Conservation (phyloP, 2,329 filamentous ascomycete species). For the Microdochium trichocladiopsis region DNA sequence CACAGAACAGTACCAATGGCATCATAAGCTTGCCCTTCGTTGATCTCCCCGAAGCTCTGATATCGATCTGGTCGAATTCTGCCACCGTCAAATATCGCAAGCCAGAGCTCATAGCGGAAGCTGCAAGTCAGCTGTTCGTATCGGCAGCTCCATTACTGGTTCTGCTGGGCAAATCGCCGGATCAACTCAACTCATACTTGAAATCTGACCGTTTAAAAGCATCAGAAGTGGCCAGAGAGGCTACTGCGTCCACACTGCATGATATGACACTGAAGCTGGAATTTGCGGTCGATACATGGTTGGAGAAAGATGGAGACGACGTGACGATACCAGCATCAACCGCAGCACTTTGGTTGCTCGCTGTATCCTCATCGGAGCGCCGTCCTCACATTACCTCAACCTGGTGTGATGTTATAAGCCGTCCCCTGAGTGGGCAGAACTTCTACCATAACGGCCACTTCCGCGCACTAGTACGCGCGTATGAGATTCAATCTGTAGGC, state of each 20-base stretch:
- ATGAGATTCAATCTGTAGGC: constrained; percentile 27
- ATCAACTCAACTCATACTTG: background rate
- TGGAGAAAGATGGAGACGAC: constrained; percentile 42
- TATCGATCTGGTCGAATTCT: constrained; percentile 25
- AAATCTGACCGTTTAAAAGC: background rate
- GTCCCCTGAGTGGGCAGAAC: constrained; percentile 21
- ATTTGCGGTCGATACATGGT: constrained; percentile 33
- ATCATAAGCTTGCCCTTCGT: constrained; percentile 8
- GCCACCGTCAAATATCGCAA: constrained; percentile 38
- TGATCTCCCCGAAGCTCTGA: constrained; percentile 18
- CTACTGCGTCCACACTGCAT: constrained; percentile 5
- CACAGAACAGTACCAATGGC: background rate
- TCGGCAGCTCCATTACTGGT: constrained; percentile 42
- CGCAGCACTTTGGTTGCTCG: constrained; percentile 42
- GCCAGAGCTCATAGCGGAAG: constrained; percentile 59
- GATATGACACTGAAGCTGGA: constrained; percentile 16
- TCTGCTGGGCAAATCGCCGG: constrained; percentile 11
- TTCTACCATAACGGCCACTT: constrained; percentile 43
- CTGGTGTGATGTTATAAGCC: constrained; percentile 38
- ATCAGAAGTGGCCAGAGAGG: background rate
- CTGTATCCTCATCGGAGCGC: constrained; percentile 29
- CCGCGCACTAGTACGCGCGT: constrained; percentile 42
- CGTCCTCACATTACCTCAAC: constrained; percentile 30
- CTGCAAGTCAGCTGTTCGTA: constrained; percentile 49
- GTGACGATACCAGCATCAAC: constrained; percentile 40